A percentile compares a stretch with the other conserved stretches of the same genome.
phyloP scores from a whole-genome alignment of 495 filamentous ascomycete species.

The Podospora pseudoanserina region DNA sequence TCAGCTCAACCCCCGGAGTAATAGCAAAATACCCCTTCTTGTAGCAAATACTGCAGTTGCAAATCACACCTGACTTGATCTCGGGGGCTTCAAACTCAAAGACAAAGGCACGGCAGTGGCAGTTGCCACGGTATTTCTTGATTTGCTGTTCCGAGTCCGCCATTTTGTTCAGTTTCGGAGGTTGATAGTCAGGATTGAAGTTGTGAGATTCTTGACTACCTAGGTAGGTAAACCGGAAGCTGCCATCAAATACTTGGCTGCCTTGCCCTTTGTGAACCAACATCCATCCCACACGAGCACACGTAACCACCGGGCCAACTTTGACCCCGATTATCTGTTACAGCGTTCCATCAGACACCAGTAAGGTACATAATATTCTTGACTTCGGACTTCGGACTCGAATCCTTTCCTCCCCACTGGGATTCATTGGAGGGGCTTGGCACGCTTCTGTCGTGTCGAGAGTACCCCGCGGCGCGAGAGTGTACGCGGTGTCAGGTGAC shows the following conservation, averaged over 20 bases:
- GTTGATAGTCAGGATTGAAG: not conserved
- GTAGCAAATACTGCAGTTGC: constrained; percentile 53
- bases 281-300: not conserved
- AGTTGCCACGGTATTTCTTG: constrained; percentile 55
- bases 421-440: not conserved
- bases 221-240: not conserved
- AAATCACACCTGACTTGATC: constrained; percentile 36
- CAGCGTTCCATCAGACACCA: not conserved
- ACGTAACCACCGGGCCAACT: not conserved
- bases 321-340: not conserved
- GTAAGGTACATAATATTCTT: not conserved
- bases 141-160: constrained; percentile 21
- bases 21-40: constrained; percentile 44
- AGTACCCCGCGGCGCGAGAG: constrained; percentile 16
- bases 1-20: constrained; percentile 29
- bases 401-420: not conserved
- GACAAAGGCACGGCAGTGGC: constrained; percentile 52
- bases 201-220: too few relatives aligned
- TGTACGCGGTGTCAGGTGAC: constrained; percentile 23
- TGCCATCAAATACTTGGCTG: not conserved
- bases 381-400: not conserved
- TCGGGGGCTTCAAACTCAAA: constrained; percentile 46
- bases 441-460: not conserved
- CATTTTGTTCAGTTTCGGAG: constrained; percentile 14
- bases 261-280: not conserved